Evolutionary conservation across 2,329 filamentous ascomycete species (phyloP).

Genomic region (Berkeleyomyces basicola): DNA sequence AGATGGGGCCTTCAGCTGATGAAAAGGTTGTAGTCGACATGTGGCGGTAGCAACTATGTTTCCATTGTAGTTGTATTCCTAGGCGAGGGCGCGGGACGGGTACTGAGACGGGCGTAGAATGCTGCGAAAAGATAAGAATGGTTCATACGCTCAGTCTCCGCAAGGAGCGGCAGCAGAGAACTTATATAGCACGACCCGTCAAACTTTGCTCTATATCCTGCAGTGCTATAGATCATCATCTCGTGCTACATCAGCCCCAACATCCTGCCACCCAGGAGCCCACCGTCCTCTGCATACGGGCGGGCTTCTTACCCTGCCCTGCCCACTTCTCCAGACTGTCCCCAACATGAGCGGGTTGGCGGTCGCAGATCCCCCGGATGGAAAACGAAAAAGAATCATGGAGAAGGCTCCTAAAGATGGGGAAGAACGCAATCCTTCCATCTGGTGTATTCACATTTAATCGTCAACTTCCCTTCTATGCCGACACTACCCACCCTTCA

Average conservation of each 20-base stretch:
- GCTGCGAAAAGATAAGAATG: too few relatives aligned
- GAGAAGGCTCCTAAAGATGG: neutral
- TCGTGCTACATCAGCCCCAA: neutral
- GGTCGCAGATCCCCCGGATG: neutral
- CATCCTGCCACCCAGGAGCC: neutral
- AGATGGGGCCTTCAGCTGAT: too few relatives aligned
- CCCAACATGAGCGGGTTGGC: neutral
- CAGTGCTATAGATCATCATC: neutral
- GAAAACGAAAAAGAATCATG: neutral
- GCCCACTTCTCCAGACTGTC: neutral
- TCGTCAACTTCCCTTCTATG: neutral
- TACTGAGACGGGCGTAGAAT: too few relatives aligned
- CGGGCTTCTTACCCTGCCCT: neutral
- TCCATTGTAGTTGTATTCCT: too few relatives aligned
- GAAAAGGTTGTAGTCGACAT: too few relatives aligned
- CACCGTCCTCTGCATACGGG: neutral
- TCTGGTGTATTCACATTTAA: neutral
- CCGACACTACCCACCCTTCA: neutral
- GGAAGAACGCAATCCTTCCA: neutral
- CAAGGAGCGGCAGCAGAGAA: neutral
- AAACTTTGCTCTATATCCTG: neutral
- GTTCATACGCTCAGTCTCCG: neutral
- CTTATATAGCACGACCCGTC: neutral
- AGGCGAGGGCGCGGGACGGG: too few relatives aligned
- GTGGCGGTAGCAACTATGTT: too few relatives aligned